phyloP scores from a whole-genome alignment of 352 stramenopile genomes.

The Globisporangium polare region DNA sequence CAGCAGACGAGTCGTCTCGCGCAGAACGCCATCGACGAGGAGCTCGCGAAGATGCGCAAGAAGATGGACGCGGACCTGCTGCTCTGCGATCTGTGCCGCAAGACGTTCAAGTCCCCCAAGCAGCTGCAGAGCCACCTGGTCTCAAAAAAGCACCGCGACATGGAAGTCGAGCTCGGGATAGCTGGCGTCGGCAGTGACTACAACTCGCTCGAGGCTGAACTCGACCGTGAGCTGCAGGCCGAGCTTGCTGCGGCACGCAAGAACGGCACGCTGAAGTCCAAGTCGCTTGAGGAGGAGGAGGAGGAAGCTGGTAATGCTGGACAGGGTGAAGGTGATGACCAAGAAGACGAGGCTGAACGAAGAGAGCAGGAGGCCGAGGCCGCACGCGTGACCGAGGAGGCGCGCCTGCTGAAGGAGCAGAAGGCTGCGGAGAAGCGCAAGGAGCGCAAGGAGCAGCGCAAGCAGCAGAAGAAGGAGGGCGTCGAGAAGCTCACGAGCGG shows the following conservation, averaged over 20 bases:
- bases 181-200: slow-evolving; percentile 39
- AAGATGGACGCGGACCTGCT: slow-evolving; percentile 71
- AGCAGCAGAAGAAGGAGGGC: slow-evolving; percentile 77
- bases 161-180: slow-evolving; percentile 59
- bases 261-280: slow-evolving; percentile 20
- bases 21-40: slow-evolving; percentile 55
- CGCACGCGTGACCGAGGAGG: slow-evolving; percentile 38
- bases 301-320: background rate
- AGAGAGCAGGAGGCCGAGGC: slow-evolving; percentile 32
- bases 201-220: slow-evolving; percentile 50
- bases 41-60: slow-evolving; percentile 57
- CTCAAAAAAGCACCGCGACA: slow-evolving; percentile 82
- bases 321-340: background rate
- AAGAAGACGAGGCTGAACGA: slow-evolving; percentile 18
- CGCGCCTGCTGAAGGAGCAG: slow-evolving; percentile 65
- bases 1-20: slow-evolving; percentile 44
- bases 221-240: slow-evolving; percentile 54
- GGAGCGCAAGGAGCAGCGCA: slow-evolving; percentile 80
- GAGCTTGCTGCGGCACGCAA: slow-evolving; percentile 39
- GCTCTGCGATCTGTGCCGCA: slow-evolving; percentile 76
- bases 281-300: background rate
- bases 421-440: slow-evolving; percentile 76
- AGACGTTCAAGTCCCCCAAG: slow-evolving; percentile 82
- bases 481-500: slow-evolving; percentile 61
- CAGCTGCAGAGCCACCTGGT: slow-evolving; percentile 76